A percentile compares a stretch with the other conserved stretches of the same genome.
Evolutionary conservation across 1,284 basidiomycete species (phyloP).

Genomic region (Pseudozyma thailandica): DNA sequence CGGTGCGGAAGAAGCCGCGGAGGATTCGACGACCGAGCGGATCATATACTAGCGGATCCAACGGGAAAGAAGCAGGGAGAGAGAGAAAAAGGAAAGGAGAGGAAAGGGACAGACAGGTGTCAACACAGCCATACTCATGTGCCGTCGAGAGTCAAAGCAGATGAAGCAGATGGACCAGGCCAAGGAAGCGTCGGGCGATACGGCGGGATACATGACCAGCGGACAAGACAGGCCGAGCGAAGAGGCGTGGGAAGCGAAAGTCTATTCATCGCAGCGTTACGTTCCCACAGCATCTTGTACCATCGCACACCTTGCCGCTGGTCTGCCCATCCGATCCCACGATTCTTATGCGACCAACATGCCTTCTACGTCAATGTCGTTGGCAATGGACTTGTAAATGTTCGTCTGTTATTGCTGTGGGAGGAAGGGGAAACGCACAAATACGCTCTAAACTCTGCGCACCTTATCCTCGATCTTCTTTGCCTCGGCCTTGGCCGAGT

Average conservation of each 20-base stretch:
- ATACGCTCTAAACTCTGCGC: slow-evolving; percentile 58
- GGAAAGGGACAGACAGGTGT: slow-evolving; percentile 6
- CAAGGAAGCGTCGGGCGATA: background rate
- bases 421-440: background rate
- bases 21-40: slow-evolving; percentile 32
- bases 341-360: no score
- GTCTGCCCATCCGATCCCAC: no score
- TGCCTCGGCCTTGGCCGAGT: slow-evolving; percentile 53
- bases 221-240: no score
- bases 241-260: no score
- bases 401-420: background rate
- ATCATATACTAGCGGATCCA: slow-evolving; percentile 18
- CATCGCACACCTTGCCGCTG: no score
- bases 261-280: no score
- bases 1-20: background rate
- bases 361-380: no score
- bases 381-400: background rate
- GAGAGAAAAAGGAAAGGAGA: slow-evolving; percentile 5
- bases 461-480: slow-evolving; percentile 58
- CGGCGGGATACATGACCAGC: background rate
- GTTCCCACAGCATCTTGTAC: no score
- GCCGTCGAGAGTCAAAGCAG: background rate
- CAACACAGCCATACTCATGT: slow-evolving; percentile 29
- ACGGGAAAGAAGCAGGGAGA: background rate
- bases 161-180: background rate